phyloP scores from a whole-genome alignment of 1,139 yeast species.

The Candida sp. region DNA sequence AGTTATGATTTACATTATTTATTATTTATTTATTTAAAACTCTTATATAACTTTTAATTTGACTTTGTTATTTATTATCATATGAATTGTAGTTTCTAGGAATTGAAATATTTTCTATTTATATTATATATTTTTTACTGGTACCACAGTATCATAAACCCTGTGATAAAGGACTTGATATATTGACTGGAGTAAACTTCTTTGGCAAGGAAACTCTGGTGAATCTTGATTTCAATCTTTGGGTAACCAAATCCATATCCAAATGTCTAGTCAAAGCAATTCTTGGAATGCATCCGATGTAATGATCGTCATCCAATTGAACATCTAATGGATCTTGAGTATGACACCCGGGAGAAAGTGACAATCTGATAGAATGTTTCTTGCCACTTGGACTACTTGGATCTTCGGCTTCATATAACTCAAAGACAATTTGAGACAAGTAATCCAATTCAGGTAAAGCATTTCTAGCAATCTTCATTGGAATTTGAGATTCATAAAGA shows the following conservation, averaged over 20 bases:
- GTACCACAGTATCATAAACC: conserved; percentile 13
- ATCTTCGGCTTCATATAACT: conserved; percentile 80
- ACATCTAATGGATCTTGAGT: conserved; percentile 97
- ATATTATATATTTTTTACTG: background rate
- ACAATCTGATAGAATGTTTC: conserved; percentile 82
- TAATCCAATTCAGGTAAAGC: conserved; percentile 97
- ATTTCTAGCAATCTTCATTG: conserved; percentile 90
- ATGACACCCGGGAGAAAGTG: conserved; percentile 96
- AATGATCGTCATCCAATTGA: conserved; percentile 93
- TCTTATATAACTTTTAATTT: conserved; percentile 2
- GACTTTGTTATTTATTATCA: background rate
- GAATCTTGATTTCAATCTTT: conserved; percentile 78
- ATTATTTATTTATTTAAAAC: background rate
- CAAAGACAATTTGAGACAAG: conserved; percentile 92
- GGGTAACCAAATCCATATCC: conserved; percentile 87
- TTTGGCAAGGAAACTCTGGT: conserved; percentile 87
- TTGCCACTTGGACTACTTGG: conserved; percentile 57
- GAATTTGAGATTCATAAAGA: conserved; percentile 89
- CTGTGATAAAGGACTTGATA: conserved; percentile 58
- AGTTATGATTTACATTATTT: conserved; percentile 1
- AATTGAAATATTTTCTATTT: too few species aligned
- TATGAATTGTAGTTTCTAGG: background rate
- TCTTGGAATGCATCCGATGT: conserved; percentile 93
- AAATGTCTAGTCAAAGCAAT: conserved; percentile 87
- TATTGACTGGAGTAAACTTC: conserved; percentile 86